phyloP scores from a whole-genome alignment of 2,329 filamentous ascomycete species.

The Fusarium liriodendri region DNA sequence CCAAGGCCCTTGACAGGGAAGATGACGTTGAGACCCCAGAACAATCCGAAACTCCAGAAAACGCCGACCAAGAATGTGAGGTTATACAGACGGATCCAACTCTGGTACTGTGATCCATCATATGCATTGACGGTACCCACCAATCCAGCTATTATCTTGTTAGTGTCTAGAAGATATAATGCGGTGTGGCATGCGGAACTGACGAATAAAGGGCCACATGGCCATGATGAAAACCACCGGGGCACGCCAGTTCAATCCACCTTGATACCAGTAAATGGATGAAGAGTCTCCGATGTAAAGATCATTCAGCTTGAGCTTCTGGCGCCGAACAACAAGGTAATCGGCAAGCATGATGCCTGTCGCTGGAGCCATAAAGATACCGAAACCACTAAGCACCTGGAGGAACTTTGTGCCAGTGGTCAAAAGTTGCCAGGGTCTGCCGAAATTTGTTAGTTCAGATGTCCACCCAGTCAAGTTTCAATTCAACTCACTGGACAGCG shows the following conservation, averaged over 20 bases:
- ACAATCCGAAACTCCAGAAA: slow-evolving; percentile 18
- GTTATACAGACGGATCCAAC: slow-evolving; percentile 26
- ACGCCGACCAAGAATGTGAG: slow-evolving; percentile 27
- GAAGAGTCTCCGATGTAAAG: slow-evolving; percentile 48
- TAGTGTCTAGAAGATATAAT: neutral
- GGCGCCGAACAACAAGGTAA: slow-evolving; percentile 46
- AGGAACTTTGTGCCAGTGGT: slow-evolving; percentile 43
- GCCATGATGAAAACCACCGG: slow-evolving; percentile 47
- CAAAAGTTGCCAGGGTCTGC: slow-evolving; percentile 45
- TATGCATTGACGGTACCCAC: slow-evolving; percentile 19
- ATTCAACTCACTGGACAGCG: slow-evolving; percentile 26
- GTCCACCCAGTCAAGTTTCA: neutral
- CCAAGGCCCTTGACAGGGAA: slow-evolving; percentile 22
- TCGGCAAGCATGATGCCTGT: slow-evolving; percentile 47
- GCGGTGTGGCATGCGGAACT: neutral
- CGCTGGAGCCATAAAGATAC: slow-evolving; percentile 38
- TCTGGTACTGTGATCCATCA: neutral
- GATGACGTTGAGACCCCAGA: slow-evolving; percentile 16
- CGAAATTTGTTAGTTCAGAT: neutral
- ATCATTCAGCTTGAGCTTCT: slow-evolving; percentile 51
- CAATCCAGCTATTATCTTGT: slow-evolving; percentile 11
- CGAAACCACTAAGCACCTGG: slow-evolving; percentile 42
- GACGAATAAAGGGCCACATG: slow-evolving; percentile 42
- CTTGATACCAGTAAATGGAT: slow-evolving; percentile 52
- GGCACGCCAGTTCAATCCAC: slow-evolving; percentile 52